Base-by-base conservation (phyloP, 768 basidiomycete genomes). In the Clitopilus passeckerianus region DNA sequence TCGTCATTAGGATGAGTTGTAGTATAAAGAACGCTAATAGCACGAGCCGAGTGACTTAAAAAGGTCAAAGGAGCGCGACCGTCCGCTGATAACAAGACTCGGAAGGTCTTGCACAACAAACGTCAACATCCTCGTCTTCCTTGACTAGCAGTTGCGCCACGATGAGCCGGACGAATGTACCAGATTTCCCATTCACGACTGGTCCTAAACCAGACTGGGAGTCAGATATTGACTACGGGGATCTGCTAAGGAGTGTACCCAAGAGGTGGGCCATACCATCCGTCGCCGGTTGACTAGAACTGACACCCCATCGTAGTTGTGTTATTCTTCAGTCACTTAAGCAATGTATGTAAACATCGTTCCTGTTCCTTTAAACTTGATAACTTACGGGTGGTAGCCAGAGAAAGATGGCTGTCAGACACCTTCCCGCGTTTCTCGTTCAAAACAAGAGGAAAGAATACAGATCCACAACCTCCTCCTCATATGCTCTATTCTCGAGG, bases 401-500 rank as follows among this genome's bases (percentile, higher is more conserved):
- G 90, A 41, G 84, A 90, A 23, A 82, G 80, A 70, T 91, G 89
- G 88, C 72, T 92, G 15, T 75, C 79, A 50, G 80, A 80, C 14
- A 81, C 79, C 15, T 90, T 92, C 62, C 84, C 86, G 23, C 87
- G 84, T 66, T 92, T 91, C 68, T 88, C 87, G 20, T 81, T 80
- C 57, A 88, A 84, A 63, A 72, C 80, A 53, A 81, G 81, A 44
- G 80, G 79, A 58, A 89, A 86, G 65, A 74, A 78, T 0, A 69
- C 74, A 22, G 79, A 82, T 55, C 73, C 79, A 20, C 68, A 74
- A 23, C 84, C 84, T 41, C 87, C 87, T 2, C 84, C 87, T 0
- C 88, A 91, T 67, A 86, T 82, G 0, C 81, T 86, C 57, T 83
- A 84, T 63, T 77, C 77, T 33, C 77, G 86, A 34, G 90, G 89